Conservation (phyloP, 108 stramenopile species). For the Craspedostauros australis region DNA sequence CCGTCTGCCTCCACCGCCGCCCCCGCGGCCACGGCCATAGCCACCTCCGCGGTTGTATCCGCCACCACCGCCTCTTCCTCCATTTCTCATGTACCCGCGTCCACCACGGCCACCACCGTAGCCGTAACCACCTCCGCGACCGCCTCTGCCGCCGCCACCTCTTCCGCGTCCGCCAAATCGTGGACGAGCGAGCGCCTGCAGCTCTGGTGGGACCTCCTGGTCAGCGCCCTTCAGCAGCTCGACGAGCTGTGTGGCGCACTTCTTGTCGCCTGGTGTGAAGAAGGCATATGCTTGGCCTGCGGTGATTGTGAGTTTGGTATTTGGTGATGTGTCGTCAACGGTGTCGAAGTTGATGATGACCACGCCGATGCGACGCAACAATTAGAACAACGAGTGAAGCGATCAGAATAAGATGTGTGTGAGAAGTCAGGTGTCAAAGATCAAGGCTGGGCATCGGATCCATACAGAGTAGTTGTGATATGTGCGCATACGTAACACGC, state of each 20-base stretch:
- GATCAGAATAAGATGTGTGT: too few species aligned
- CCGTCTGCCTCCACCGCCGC: slow-evolving; percentile 18
- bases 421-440: too few species aligned
- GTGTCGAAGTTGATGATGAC: too few species aligned
- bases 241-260: slow-evolving; percentile 76
- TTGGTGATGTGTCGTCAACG: too few species aligned
- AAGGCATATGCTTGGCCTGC: slow-evolving; percentile 86
- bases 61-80: slow-evolving; percentile 36
- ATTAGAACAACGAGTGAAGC: too few species aligned
- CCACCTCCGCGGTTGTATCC: slow-evolving; percentile 34
- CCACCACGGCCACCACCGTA: slow-evolving; percentile 63
- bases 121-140: slow-evolving; percentile 26
- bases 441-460: too few species aligned
- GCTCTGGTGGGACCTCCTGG: slow-evolving; percentile 73
- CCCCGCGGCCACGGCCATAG: slow-evolving; percentile 27
- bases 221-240: slow-evolving; percentile 77
- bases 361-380: too few species aligned
- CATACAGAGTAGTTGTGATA: too few species aligned
- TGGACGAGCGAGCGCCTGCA: slow-evolving; percentile 70
- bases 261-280: slow-evolving; percentile 81
- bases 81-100: slow-evolving; percentile 43
- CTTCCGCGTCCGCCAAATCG: slow-evolving; percentile 49
- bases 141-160: slow-evolving; percentile 44
- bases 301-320: too few species aligned
- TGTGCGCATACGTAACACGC: too few species aligned